Percentiles rank a stretch among this genome's conserved stretches.
Evolutionary conservation across 441 rosid genomes (phyloP).

Genomic region (Corymbia calophylla): DNA sequence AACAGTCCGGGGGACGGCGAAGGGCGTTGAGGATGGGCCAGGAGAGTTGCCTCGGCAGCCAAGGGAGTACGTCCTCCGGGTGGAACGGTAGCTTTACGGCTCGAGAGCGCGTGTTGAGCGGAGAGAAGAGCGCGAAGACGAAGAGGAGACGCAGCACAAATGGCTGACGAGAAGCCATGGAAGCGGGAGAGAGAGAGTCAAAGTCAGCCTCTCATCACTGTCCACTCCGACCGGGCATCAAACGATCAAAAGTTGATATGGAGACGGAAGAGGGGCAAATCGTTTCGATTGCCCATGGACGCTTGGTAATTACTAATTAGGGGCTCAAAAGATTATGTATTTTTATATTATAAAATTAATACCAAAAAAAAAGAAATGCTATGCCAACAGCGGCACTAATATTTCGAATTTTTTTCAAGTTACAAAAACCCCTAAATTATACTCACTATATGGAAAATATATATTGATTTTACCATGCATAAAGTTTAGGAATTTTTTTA

Average conservation of each 20-base stretch:
- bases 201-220: not conserved
- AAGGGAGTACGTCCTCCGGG: slow-evolving; percentile 66
- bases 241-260: not conserved
- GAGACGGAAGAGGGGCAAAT: not conserved
- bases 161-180: not conserved
- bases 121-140: not conserved
- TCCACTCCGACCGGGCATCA: not conserved
- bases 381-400: rapidly evolving
- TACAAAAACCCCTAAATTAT: not conserved
- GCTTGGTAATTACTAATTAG: not conserved
- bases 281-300: not conserved
- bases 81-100: slow-evolving; percentile 49
- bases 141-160: not conserved
- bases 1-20: slow-evolving; percentile 54
- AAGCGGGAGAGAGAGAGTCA: not conserved
- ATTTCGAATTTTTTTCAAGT: rapidly evolving
- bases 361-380: too few relatives aligned
- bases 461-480: too few relatives aligned
- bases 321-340: rapidly evolving
- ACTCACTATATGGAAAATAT: not conserved
- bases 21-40: slow-evolving; percentile 77
- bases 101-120: not conserved
- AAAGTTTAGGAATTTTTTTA: too few relatives aligned
- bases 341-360: not conserved
- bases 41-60: slow-evolving; percentile 59